A percentile compares a stretch with the other conserved stretches of the same genome.
Conservation (phyloP, 2,329 filamentous ascomycete genomes). For the Colletotrichum sojae region DNA sequence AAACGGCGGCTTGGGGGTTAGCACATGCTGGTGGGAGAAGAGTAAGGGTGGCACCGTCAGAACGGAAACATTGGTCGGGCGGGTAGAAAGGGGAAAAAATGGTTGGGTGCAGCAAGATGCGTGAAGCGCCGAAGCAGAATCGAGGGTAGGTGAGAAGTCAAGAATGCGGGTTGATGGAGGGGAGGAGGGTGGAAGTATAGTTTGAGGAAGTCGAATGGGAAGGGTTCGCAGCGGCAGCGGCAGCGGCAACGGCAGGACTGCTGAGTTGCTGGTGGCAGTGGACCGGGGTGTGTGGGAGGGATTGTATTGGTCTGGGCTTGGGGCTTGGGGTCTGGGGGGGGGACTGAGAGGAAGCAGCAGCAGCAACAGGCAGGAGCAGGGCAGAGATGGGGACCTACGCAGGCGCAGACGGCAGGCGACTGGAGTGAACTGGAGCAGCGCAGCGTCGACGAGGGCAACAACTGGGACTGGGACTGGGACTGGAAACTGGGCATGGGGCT, state of each 20-base stretch:
- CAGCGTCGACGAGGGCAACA: constrained; percentile 29
- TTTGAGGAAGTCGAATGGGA: constrained; percentile 30
- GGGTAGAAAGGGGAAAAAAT: constrained; percentile 30
- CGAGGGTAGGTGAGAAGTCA: constrained; percentile 30
- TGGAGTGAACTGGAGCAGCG: constrained; percentile 14
- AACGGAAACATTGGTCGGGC: constrained; percentile 34
- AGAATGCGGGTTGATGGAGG: constrained; percentile 22
- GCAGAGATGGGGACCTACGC: constrained; percentile 6
- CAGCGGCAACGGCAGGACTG: too few relatives aligned
- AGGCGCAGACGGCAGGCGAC: constrained; percentile 25
- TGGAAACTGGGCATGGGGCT: constrained; percentile 14
- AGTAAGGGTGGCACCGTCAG: constrained; percentile 36
- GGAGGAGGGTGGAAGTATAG: constrained; percentile 24
- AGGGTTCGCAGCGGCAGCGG: constrained; percentile 17
- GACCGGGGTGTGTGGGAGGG: constrained; percentile 12
- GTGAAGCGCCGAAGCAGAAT: constrained; percentile 28
- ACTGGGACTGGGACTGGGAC: constrained; percentile 16
- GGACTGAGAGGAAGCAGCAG: neutral
- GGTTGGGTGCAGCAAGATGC: constrained; percentile 23
- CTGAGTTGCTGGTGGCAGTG: neutral
- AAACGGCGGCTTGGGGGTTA: constrained; percentile 40
- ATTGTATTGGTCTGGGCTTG: constrained; percentile 24
- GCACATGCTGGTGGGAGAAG: constrained; percentile 40
- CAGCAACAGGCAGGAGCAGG: too few relatives aligned
- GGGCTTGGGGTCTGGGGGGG: neutral